Evolutionary conservation across 1,139 yeast species (phyloP).

Genomic region (Sugiyamaella neomexicana): DNA sequence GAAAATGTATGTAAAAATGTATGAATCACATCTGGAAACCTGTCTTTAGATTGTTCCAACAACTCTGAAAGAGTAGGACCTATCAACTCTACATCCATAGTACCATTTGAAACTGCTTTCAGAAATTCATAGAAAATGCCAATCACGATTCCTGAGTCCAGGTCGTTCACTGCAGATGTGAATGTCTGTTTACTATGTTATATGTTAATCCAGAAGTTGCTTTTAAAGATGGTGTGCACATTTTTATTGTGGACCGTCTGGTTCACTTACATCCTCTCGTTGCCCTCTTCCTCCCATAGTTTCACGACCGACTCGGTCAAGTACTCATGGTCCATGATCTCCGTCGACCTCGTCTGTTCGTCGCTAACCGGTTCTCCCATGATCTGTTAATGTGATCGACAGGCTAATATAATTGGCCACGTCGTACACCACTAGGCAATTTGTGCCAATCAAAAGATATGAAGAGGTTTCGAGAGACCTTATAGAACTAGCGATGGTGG

Average conservation of each 20-base stretch:
- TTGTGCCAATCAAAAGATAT: not conserved
- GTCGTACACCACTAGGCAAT: not conserved
- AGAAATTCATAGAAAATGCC: slow-evolving; percentile 29
- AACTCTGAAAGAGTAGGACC: not conserved
- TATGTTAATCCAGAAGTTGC: too few species aligned
- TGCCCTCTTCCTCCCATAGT: slow-evolving; percentile 11
- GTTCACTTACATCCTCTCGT: slow-evolving; percentile 4
- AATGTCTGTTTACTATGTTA: slow-evolving; percentile 1
- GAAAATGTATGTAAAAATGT: slow-evolving; percentile 31
- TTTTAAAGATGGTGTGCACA: too few species aligned
- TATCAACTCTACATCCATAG: slow-evolving; percentile 5
- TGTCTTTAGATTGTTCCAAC: slow-evolving; percentile 1
- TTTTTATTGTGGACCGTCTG: not conserved
- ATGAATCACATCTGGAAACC: slow-evolving; percentile 16
- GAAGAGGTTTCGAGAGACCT: not conserved
- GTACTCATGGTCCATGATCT: slow-evolving; percentile 7
- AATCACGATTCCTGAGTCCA: slow-evolving; percentile 18
- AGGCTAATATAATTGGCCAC: not conserved
- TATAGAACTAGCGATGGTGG: not conserved
- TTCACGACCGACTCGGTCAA: slow-evolving; percentile 4
- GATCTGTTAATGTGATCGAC: too few species aligned
- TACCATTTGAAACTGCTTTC: not conserved
- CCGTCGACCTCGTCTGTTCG: not conserved
- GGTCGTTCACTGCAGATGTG: slow-evolving; percentile 11
- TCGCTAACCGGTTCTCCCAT: not conserved